phyloP scores from a whole-genome alignment of 169 alveolate species.

The Plasmodium blacklocki region DNA sequence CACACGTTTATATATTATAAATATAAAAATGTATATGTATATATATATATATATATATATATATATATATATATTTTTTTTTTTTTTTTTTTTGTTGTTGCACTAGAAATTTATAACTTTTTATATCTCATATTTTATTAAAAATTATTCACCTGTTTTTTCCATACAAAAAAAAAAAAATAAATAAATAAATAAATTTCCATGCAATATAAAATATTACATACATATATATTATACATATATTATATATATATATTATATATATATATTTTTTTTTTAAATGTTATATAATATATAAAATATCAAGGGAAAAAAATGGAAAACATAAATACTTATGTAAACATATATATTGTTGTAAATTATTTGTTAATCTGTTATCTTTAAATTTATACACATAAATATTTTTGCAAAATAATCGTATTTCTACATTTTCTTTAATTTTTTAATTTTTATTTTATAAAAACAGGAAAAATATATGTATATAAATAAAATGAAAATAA shows the following conservation, averaged over 20 bases:
- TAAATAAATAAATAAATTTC: too few relatives aligned
- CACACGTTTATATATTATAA: too few relatives aligned
- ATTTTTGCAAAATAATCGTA: constrained; percentile 18
- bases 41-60: too few relatives aligned
- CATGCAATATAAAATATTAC: too few relatives aligned
- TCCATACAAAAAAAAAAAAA: too few relatives aligned
- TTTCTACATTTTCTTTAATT: constrained; percentile 30
- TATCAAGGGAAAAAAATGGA: not conserved
- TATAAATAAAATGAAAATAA: not conserved
- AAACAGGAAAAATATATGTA: not conserved
- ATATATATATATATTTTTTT: too few relatives aligned
- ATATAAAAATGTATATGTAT: too few relatives aligned
- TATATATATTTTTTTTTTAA: not conserved
- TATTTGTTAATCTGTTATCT: not conserved
- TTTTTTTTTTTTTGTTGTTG: too few relatives aligned
- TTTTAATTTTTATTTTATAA: constrained; percentile 11
- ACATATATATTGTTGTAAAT: not conserved
- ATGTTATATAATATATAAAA: not conserved
- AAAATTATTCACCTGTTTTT: too few relatives aligned
- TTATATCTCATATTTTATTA: too few relatives aligned
- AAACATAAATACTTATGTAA: constrained; percentile 1
- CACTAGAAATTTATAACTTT: too few relatives aligned
- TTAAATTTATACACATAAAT: not conserved
- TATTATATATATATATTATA: not conserved
- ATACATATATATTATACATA: too few relatives aligned